Base-by-base conservation (phyloP, 352 stramenopile genomes). In the Phytophthora colocasiae region DNA sequence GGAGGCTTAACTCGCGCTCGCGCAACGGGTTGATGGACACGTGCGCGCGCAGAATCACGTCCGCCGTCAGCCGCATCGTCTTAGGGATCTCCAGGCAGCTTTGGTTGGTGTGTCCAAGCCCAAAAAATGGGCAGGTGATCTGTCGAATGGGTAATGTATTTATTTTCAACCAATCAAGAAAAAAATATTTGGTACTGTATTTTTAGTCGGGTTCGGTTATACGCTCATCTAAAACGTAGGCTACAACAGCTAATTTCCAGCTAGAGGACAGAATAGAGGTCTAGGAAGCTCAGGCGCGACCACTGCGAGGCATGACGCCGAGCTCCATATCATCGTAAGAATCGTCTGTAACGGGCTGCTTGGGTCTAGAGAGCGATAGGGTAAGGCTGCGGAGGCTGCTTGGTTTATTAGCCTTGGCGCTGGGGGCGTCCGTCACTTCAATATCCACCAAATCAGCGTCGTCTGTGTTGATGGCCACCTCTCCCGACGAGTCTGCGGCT, bases 1-100 rank as follows among this genome's bases (percentile, higher is more conserved):
- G 82, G 44, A 98, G 83, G 66, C 92, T 94, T 49, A 98, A 69
- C 79, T 98, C 94, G 50, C 94, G 85, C 67, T 98, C 93, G 50
- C 90, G 83, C 62, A 97, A 78, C 56, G 94, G 89, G 69, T 98
- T 98, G 59, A 98, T 86, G 61, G 80, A 90, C 63, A 94, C 85
- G 50, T 91, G 83, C 54, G 93, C 93, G 63, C 83, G 85, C 86
- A 95, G 77, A 72, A 97, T 96, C 54, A 92, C 80, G 74, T 97
- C 89, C 32, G 87, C 85, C 17, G 91, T 97, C 59, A 97, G 69
- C 58, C 89, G 81, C 91, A 97, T 97, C 43, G 50, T 78, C 47
- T 40, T 32, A 31, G 50, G 24, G 44, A 70, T 68, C 58, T 72
- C 36, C 12, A 22, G 39, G 56, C 17, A 60, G 31, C 34, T 58